Conservation (phyloP, 768 basidiomycete species). For the Fomitopsis serialis region DNA sequence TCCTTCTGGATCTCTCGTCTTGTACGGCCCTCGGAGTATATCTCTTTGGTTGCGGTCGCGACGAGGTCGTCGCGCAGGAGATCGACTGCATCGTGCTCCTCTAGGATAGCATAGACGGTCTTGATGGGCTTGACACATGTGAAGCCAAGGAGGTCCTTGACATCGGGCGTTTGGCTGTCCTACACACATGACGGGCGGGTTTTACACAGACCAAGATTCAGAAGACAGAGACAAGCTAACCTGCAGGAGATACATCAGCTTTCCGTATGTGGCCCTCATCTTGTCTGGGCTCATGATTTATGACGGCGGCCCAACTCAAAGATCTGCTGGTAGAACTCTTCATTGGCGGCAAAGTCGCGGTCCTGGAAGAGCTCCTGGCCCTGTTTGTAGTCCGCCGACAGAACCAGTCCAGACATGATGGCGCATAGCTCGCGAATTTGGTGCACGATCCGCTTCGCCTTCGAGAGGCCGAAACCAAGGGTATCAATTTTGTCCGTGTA, state of each 20-base stretch:
- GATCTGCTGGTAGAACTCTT: slow-evolving; percentile 71
- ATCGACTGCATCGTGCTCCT: slow-evolving; percentile 56
- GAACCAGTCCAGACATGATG: slow-evolving; percentile 77
- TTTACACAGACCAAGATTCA: background rate
- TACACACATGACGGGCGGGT: slow-evolving; percentile 25
- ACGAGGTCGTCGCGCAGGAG: slow-evolving; percentile 75
- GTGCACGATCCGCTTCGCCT: slow-evolving; percentile 82
- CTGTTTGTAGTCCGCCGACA: slow-evolving; percentile 82
- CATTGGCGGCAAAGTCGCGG: slow-evolving; percentile 76
- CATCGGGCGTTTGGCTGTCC: slow-evolving; percentile 84
- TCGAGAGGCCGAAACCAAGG: slow-evolving; percentile 68
- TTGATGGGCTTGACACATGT: slow-evolving; percentile 74
- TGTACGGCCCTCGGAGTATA: slow-evolving; percentile 63
- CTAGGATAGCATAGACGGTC: slow-evolving; percentile 65
- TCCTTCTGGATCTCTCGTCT: slow-evolving; percentile 80
- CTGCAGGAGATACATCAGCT: slow-evolving; percentile 79
- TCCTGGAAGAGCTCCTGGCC: slow-evolving; percentile 85
- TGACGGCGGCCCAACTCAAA: slow-evolving; percentile 82
- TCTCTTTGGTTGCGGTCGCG: slow-evolving; percentile 75
- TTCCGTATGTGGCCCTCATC: slow-evolving; percentile 86
- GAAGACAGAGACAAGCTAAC: slow-evolving; percentile 29
- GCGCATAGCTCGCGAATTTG: slow-evolving; percentile 86
- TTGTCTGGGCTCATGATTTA: slow-evolving; percentile 91
- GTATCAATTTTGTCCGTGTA: slow-evolving; percentile 91
- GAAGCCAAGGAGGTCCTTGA: slow-evolving; percentile 75